Conservation (phyloP, 2,329 filamentous ascomycete genomes). For the Claviceps lovelessii region DNA sequence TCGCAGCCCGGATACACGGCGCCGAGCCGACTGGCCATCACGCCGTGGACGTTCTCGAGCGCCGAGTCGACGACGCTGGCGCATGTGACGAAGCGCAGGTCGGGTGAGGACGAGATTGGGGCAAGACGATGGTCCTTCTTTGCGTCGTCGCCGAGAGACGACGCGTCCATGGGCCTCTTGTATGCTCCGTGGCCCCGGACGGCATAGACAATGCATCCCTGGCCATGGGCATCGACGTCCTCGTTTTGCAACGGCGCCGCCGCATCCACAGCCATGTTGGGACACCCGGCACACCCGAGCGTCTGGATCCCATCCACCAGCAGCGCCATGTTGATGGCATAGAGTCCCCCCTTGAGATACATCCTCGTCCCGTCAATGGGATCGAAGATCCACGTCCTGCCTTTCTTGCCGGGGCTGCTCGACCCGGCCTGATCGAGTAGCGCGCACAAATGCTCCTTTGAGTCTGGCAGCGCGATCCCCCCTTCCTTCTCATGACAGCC, state of each 20-base stretch:
- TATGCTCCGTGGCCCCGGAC: slow-evolving; percentile 34
- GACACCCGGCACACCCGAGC: slow-evolving; percentile 34
- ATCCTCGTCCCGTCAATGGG: slow-evolving; percentile 47
- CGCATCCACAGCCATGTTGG: slow-evolving; percentile 29
- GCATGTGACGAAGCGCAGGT: slow-evolving; percentile 33
- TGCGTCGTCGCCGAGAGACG: slow-evolving; percentile 5
- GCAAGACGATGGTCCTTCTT: slow-evolving; percentile 19
- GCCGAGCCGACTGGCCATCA: slow-evolving; percentile 27
- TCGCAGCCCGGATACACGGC: slow-evolving; percentile 33
- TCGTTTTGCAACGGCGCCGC: slow-evolving; percentile 27
- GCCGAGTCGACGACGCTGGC: slow-evolving; percentile 32
- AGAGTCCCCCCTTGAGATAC: slow-evolving; percentile 38
- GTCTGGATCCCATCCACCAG: slow-evolving; percentile 35
- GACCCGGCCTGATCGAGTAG: slow-evolving; percentile 38
- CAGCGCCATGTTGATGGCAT: slow-evolving; percentile 43
- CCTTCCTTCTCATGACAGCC: not conserved
- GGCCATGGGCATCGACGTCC: slow-evolving; percentile 25
- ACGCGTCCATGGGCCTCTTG: slow-evolving; percentile 24
- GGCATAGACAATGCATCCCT: slow-evolving; percentile 37
- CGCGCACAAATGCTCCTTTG: slow-evolving; percentile 33
- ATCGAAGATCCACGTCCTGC: slow-evolving; percentile 43
- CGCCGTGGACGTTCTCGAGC: slow-evolving; percentile 31
- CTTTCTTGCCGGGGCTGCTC: slow-evolving; percentile 21
- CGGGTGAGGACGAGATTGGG: slow-evolving; percentile 9
- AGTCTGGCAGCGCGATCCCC: slow-evolving; percentile 20